Base-by-base conservation (phyloP, 495 filamentous ascomycete species). In the Tetracladium marchalianum region DNA sequence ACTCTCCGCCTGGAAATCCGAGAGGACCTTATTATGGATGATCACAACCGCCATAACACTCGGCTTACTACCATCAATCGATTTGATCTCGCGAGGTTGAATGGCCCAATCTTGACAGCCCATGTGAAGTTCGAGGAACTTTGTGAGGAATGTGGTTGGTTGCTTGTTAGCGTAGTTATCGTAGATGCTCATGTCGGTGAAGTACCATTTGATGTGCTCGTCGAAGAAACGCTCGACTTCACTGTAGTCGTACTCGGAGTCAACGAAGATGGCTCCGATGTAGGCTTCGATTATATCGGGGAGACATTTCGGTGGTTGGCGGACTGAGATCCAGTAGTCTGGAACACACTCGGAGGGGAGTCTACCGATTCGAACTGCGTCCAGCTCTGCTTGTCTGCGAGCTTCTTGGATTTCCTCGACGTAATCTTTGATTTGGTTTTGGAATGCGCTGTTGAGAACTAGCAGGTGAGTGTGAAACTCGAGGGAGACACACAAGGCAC, bases 201-300 rank as follows among this genome's bases (percentile, higher is more conserved):
- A 97, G 61, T 75, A 96, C 13, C 78, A 78, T 46, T 69, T 71
- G 48, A 98, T 73, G 47, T 87, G 76, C 6, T 50, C 61, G 17
- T 79, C 60, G 64, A 95, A 94, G 65, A 97, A 97, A 4, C 57
- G 60, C 51, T 87, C 78, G 1, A 97, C 80, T 13, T 79, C 66
- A 2, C 55, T 52, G 62, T 80, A 96, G 47, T 90, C 66, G 64
- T 89, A 96, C 31, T 75, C 72, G 4, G 88, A 90, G 64, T 98
- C 92, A 15, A 98, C 80, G 58, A 96, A 98, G 3, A 94, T 70
- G 16, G 92, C 90, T 4, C 86, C 93, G 16, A 96, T 64, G 57
- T 90, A 95, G 0, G 92, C 72, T 66, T 98, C 92, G 4, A 97
- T 70, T 48, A 95, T 79, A 55, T 98, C 92, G 0, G 89, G 76